A percentile compares a stretch with the other conserved stretches of the same genome.
phyloP scores from a whole-genome alignment of 495 filamentous ascomycete genomes.

The Arthonia radiata region DNA sequence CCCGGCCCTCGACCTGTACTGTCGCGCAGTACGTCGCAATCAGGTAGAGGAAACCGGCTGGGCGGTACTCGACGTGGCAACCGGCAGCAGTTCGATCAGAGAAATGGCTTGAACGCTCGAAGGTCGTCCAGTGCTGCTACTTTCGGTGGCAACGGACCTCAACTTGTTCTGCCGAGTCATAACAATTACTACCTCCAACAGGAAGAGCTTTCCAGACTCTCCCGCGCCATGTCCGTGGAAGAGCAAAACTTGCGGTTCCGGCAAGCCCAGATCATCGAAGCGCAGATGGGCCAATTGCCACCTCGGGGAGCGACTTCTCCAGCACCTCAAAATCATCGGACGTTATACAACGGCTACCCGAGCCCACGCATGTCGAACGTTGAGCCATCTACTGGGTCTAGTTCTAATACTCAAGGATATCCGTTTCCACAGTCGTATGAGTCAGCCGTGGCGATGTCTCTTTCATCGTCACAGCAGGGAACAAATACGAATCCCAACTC shows the following conservation, averaged over 20 bases:
- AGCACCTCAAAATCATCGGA: too few relatives aligned
- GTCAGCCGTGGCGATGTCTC: too few relatives aligned
- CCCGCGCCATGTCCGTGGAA: not conserved
- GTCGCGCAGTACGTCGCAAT: slow-evolving; percentile 24
- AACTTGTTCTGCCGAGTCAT: too few relatives aligned
- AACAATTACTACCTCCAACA: too few relatives aligned
- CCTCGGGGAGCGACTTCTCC: too few relatives aligned
- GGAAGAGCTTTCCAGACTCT: not conserved
- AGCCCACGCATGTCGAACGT: too few relatives aligned
- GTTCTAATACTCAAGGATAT: too few relatives aligned
- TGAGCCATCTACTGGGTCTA: too few relatives aligned
- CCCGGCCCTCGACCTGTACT: slow-evolving; percentile 35
- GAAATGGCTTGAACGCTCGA: slow-evolving; percentile 13
- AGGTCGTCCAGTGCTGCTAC: slow-evolving; percentile 14
- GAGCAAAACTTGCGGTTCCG: not conserved
- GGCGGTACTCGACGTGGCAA: slow-evolving; percentile 30
- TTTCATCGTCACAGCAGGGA: too few relatives aligned
- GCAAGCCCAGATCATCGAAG: not conserved
- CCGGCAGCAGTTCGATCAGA: slow-evolving; percentile 17
- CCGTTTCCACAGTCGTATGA: too few relatives aligned
- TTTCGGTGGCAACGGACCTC: slow-evolving; percentile 9
- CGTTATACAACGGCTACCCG: too few relatives aligned
- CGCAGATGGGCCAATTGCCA: not conserved
- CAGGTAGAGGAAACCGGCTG: slow-evolving; percentile 18
- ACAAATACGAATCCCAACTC: too few relatives aligned